phyloP scores from a whole-genome alignment of 176 grass and related monocot species.

The Cenchrus americanus region DNA sequence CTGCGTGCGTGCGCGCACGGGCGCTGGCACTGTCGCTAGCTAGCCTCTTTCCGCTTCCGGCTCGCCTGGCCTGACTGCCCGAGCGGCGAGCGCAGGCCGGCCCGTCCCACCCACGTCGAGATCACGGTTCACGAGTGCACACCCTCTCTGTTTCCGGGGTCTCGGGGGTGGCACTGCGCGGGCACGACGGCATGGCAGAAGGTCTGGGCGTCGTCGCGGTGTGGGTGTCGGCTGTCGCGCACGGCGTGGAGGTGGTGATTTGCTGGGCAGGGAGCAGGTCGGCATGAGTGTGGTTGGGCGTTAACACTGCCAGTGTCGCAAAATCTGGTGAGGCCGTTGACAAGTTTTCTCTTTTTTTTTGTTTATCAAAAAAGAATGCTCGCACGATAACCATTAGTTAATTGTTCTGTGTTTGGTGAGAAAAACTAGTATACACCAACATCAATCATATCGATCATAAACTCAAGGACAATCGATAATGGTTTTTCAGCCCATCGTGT shows the following conservation, averaged over 20 bases:
- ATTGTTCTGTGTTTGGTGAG: background rate
- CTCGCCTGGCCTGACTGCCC: too few relatives aligned
- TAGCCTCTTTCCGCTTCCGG: background rate
- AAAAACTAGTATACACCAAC: too few relatives aligned
- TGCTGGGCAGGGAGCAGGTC: background rate
- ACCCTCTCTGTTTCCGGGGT: background rate
- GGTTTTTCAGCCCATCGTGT: too few relatives aligned
- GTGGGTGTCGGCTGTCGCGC: background rate
- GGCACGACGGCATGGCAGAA: background rate
- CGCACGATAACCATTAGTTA: background rate
- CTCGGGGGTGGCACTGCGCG: background rate
- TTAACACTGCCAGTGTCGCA: background rate
- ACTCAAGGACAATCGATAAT: too few relatives aligned
- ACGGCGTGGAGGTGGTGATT: background rate
- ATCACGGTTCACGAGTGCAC: background rate
- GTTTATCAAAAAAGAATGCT: background rate
- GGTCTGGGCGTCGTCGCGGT: background rate
- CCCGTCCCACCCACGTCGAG: background rate
- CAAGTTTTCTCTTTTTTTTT: background rate
- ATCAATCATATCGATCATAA: too few relatives aligned
- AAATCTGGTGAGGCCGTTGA: background rate
- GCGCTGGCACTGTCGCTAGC: conserved; percentile 12
- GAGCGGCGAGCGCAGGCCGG: background rate
- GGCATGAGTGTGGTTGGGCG: background rate
- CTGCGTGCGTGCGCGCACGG: conserved; percentile 1